Evolutionary conservation across 2,329 filamentous ascomycete genomes (phyloP).

Genomic region (Neofusicoccum cordaticola): DNA sequence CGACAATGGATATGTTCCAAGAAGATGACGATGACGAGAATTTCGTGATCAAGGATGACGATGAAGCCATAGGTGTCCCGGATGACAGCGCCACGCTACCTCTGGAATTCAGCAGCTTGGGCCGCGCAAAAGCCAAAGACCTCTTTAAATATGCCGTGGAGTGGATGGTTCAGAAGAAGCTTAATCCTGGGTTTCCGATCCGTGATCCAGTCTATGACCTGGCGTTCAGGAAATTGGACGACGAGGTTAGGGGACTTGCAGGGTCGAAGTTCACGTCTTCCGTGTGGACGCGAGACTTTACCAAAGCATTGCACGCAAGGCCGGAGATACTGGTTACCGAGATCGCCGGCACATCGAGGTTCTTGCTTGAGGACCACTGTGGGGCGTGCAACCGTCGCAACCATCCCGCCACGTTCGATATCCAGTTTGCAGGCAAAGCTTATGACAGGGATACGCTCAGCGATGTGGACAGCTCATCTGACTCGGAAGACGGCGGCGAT

Average conservation of each 20-base stretch:
- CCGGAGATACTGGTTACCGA: slow-evolving; percentile 59
- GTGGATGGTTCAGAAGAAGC: slow-evolving; percentile 77
- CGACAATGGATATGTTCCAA: slow-evolving; percentile 46
- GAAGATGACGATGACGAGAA: slow-evolving; percentile 59
- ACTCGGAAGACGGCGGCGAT: slow-evolving; percentile 32
- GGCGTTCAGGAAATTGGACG: slow-evolving; percentile 69
- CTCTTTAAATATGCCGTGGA: slow-evolving; percentile 73
- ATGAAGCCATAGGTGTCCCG: slow-evolving; percentile 51
- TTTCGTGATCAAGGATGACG: slow-evolving; percentile 64
- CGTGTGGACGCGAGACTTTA: slow-evolving; percentile 67
- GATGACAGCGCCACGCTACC: slow-evolving; percentile 61
- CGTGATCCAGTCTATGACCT: slow-evolving; percentile 63
- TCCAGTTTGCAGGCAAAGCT: slow-evolving; percentile 63
- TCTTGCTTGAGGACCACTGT: slow-evolving; percentile 45
- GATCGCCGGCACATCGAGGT: slow-evolving; percentile 29
- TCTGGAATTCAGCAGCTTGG: slow-evolving; percentile 65
- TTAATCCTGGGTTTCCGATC: slow-evolving; percentile 67
- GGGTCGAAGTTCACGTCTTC: slow-evolving; percentile 70
- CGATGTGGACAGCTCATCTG: slow-evolving; percentile 45
- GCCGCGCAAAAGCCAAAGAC: slow-evolving; percentile 65
- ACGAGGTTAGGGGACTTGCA: slow-evolving; percentile 66
- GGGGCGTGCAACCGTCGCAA: slow-evolving; percentile 68
- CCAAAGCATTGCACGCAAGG: slow-evolving; percentile 61
- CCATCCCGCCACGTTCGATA: slow-evolving; percentile 64
- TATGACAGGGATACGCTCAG: slow-evolving; percentile 67